phyloP scores from a whole-genome alignment of 805 yeast genomes.

The Kodamaea hsintzibuensis region DNA sequence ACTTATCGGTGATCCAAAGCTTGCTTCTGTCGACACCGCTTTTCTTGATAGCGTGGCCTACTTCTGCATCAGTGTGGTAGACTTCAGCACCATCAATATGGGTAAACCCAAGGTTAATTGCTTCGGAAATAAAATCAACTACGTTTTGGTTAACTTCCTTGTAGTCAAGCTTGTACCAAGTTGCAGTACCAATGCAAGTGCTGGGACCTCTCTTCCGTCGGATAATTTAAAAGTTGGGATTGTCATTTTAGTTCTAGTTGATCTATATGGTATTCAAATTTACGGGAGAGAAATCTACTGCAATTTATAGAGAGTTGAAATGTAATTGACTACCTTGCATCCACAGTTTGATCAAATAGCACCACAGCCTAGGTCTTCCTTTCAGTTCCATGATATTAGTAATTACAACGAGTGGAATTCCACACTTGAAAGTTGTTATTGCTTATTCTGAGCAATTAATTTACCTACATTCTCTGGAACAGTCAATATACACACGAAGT shows the following conservation, averaged over 20 bases:
- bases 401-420: too few species aligned
- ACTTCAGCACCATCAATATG: constrained; percentile 69
- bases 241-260: constrained; percentile 14
- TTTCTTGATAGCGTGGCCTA: constrained; percentile 49
- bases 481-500: too few species aligned
- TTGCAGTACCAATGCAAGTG: constrained; percentile 47
- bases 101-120: constrained; percentile 52
- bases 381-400: too few species aligned
- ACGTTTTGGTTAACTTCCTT: constrained; percentile 30
- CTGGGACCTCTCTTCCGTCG: constrained; percentile 39
- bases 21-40: constrained; percentile 42
- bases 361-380: too few species aligned
- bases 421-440: too few species aligned
- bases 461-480: too few species aligned
- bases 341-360: too few species aligned
- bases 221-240: constrained; percentile 24
- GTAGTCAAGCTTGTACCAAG: constrained; percentile 36
- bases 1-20: constrained; percentile 63
- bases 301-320: too few species aligned
- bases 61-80: constrained; percentile 58
- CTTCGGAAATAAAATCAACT: constrained; percentile 45
- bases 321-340: too few species aligned
- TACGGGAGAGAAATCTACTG: too few species aligned
- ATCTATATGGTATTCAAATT: too few species aligned
- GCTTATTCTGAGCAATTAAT: too few species aligned